Base-by-base conservation (phyloP, 2,329 filamentous ascomycete genomes). In the Alternaria solani region DNA sequence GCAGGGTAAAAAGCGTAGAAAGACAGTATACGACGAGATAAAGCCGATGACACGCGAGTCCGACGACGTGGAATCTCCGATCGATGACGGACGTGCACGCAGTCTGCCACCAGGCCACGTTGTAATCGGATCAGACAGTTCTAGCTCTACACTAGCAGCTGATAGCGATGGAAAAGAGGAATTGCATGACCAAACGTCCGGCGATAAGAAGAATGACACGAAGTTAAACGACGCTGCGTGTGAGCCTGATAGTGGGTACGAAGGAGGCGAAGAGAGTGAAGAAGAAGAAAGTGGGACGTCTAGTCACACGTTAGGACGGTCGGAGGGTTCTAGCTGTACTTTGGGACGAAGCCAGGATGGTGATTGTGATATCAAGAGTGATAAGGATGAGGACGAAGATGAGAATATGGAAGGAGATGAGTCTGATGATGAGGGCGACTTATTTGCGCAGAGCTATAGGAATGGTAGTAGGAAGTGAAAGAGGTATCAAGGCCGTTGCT, bases 21-120 rank as follows among this genome's bases (percentile, higher is more conserved):
- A 0, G 0, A 43, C 18, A 34, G 0, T 5, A 23, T 18, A 4
- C 18, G 2, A 25, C 0, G 18, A 11, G 8, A 1, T 47, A 4
- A 9, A 26, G 9, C 2, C 43, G 7, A 11, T 20, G 8, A 5
- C n/a, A 11, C 9, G 38, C 18, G 7, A 8, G 2, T 41, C 3
- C 38, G 38, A 41, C 11, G 18, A 41, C 6, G 18, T 23, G 6
- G 5, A 12, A 12, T 14, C 18, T 41, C 18, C 2, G 1, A 23
- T 0, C 5, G 8, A 18, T 5, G 3, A 5, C 12, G 23, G 38
- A 18, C 6, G 6, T 4, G 8, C 7, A 4, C 4, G 20, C n/a
- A 11, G 38, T 11, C 9, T n/a, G 11, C 2, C n/a, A 12, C 23
- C 28, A 20, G n/a, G 44, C 3, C 11, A 3, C 1, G 34, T 28